Base-by-base conservation (phyloP, 73 alveolate genomes). In the Paramecium sexaurelia region DNA sequence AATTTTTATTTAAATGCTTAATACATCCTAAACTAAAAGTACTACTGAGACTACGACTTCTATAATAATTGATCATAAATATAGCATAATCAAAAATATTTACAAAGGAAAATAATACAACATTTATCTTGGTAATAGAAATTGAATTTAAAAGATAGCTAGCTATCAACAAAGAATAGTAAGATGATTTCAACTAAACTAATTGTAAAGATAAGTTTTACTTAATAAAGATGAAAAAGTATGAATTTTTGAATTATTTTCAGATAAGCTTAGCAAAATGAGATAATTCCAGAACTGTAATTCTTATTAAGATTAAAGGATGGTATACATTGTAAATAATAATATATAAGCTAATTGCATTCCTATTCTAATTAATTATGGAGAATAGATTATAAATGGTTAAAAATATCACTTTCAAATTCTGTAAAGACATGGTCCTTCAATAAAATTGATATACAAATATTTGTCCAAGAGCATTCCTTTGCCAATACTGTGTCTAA, bases 231-330 rank as follows among this genome's bases (percentile, higher is more conserved):
- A 61, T 61, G 83, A 61, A 61, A 32, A 26, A 27, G 47, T 61
- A 61, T 9, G 0, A 22, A 61, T 61, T 5, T 27, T n/a, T 13
- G 3, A 4, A 47, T 15, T 1, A 32, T 61, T 17, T 4, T 17
- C 6, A 61, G 83, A 61, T 61, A 61, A 61, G 17, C 83, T 27
- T 26, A 61, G 26, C 26, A 61, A 61, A 73, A 73, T 17, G 87
- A 73, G 56, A 73, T 39, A 27, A 73, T 33, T 19, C 87, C 55
- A 33, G 87, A 73, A 73, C 33, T 73, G 19, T 13, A 20, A 33
- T 73, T 73, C 35, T 39, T 73, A 24, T 27, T 39, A 27, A 73
- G 43, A 73, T 19, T 73, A 6, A 73, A 73, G 35, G 87, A 39
- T 17, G 15, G 87, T 73, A 73, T 36, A 7, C n/a, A n/a, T n/a